Evolutionary conservation across 495 filamentous ascomycete species (phyloP).

Genomic region (Aspergillus ostianus): DNA sequence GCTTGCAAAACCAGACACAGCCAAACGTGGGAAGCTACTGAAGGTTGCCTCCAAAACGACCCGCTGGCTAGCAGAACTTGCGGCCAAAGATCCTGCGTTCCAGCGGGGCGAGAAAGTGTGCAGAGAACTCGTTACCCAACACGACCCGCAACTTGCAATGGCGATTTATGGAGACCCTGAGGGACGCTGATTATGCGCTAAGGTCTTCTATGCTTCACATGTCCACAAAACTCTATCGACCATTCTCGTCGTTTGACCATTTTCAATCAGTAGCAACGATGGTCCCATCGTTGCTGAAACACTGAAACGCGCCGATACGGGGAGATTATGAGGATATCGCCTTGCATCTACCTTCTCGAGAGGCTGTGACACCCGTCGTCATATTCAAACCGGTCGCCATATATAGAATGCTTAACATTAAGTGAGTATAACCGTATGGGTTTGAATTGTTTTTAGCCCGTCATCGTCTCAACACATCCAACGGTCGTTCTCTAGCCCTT

Average conservation of each 20-base stretch:
- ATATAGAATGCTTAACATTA: not conserved
- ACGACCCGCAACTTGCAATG: slow-evolving; percentile 7
- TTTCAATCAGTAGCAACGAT: not conserved
- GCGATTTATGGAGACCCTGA: not conserved
- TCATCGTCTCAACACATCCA: not conserved
- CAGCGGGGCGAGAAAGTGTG: slow-evolving; percentile 48
- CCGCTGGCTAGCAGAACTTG: slow-evolving; percentile 45
- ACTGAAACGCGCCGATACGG: not conserved
- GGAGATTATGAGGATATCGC: not conserved
- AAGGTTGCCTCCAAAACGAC: slow-evolving; percentile 41
- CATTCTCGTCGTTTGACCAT: not conserved
- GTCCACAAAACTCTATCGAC: not conserved
- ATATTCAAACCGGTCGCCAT: not conserved
- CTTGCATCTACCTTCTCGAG: not conserved
- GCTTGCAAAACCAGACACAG: slow-evolving; percentile 36
- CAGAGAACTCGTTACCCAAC: slow-evolving; percentile 19
- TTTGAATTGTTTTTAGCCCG: not conserved
- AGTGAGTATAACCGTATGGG: not conserved
- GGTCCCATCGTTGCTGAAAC: not conserved
- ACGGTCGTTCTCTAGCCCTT: not conserved
- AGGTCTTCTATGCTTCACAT: not conserved
- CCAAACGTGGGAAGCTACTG: slow-evolving; percentile 36
- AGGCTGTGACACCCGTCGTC: not conserved
- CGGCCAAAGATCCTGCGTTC: slow-evolving; percentile 38
- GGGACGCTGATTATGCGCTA: not conserved